A percentile compares a stretch with the other conserved stretches of the same genome.
Evolutionary conservation across 805 yeast species (phyloP).

Genomic region (Ascoidea rubescens): DNA sequence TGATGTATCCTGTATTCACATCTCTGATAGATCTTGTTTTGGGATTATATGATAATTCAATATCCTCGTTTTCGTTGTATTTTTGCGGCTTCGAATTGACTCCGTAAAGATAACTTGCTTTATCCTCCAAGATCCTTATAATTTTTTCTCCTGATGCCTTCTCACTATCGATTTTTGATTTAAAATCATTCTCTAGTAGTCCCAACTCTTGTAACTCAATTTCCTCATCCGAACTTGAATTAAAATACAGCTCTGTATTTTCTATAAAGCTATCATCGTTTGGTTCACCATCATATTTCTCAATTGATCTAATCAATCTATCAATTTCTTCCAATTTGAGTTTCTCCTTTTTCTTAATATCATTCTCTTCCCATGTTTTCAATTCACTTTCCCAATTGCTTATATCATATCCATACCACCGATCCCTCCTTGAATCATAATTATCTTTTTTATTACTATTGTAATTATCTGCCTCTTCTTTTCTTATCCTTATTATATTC

Average conservation of each 20-base stretch:
- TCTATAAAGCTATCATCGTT: slow-evolving; percentile 1
- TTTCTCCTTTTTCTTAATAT: slow-evolving; percentile 10
- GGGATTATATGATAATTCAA: slow-evolving; percentile 23
- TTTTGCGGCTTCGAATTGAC: slow-evolving; percentile 20
- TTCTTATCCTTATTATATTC: slow-evolving; percentile 28
- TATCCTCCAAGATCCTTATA: slow-evolving; percentile 36
- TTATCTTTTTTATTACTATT: slow-evolving; percentile 14
- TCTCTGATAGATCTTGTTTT: slow-evolving; percentile 24
- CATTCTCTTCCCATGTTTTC: slow-evolving; percentile 21
- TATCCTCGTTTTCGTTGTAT: slow-evolving; percentile 3
- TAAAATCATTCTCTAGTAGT: slow-evolving; percentile 6
- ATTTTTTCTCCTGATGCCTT: slow-evolving; percentile 18
- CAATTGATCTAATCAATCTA: background rate
- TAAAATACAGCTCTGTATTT: too few species aligned
- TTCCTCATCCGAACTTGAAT: slow-evolving; percentile 17
- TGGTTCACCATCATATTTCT: slow-evolving; percentile 1
- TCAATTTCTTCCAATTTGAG: slow-evolving; percentile 3
- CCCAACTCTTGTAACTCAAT: slow-evolving; percentile 20
- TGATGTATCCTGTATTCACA: slow-evolving; percentile 18
- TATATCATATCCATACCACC: slow-evolving; percentile 41
- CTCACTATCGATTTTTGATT: slow-evolving; percentile 1
- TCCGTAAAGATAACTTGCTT: slow-evolving; percentile 32
- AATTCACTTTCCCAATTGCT: slow-evolving; percentile 30
- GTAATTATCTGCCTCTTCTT: slow-evolving; percentile 12
- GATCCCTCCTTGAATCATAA: slow-evolving; percentile 41